These are phyloP conservation scores for Medicago arabica DNA, from an alignment of 306 rosid species.

Conservation along the genomic window DNA sequence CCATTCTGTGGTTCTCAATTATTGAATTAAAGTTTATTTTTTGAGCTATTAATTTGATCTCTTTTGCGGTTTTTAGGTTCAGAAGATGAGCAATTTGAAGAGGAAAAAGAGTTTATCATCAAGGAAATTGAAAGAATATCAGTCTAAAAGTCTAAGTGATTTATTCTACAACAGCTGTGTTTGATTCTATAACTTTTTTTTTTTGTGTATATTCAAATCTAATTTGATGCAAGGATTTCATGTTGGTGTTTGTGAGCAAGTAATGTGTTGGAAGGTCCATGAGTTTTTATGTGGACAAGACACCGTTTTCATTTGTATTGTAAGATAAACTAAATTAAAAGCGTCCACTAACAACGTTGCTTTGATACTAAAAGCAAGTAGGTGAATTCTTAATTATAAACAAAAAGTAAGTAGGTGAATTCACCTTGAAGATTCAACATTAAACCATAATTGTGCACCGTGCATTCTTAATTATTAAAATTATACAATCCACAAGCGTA, in stretches of 20 bases:
- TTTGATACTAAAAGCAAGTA: no score
- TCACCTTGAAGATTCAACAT: no score
- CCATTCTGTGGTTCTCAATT: constrained; percentile 12
- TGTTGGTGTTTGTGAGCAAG: constrained; percentile 40
- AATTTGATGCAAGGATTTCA: constrained; percentile 36
- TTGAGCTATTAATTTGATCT: constrained; percentile 1
- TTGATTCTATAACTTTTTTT: constrained; percentile 39
- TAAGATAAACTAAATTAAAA: neutral
- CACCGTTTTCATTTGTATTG: constrained; percentile 26
- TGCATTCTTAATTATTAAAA: no score
- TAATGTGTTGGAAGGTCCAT: constrained; percentile 32
- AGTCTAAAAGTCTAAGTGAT: constrained; percentile 43
- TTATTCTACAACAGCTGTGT: constrained; percentile 24
- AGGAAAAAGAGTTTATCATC: constrained; percentile 89
- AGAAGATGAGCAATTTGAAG: constrained; percentile 97
- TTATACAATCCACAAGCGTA: no score
- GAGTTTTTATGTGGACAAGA: constrained; percentile 31
- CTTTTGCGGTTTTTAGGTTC: constrained; percentile 61
- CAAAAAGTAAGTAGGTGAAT: no score
- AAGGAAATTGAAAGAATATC: constrained; percentile 71
- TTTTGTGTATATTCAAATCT: constrained; percentile 33
- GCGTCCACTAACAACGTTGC: no score
- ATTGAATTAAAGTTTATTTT: neutral
- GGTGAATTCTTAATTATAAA: no score
- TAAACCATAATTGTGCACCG: no score